phyloP scores from a whole-genome alignment of 352 stramenopile genomes.

The Globisporangium mamillatum region DNA sequence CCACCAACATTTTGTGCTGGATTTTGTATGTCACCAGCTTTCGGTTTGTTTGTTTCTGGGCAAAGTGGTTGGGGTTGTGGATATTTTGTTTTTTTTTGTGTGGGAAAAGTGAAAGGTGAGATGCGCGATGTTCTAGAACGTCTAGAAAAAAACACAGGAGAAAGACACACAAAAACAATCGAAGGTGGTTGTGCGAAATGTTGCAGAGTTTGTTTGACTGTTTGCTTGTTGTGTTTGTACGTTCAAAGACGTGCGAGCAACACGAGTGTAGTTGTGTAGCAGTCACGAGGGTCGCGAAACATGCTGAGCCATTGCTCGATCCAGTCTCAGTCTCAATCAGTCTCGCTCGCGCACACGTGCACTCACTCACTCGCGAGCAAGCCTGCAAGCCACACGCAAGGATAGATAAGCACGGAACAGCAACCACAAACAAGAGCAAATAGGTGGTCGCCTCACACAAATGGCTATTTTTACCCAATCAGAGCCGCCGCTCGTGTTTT shows the following conservation, averaged over 20 bases:
- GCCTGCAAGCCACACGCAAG: not conserved
- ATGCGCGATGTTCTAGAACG: not conserved
- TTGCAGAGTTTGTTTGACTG: not conserved
- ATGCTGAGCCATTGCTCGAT: not conserved
- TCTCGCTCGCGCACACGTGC: not conserved
- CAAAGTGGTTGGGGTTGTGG: not conserved
- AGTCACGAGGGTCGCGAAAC: not conserved
- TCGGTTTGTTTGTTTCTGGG: not conserved
- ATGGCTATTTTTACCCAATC: conserved; percentile 5
- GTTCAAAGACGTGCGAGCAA: not conserved
- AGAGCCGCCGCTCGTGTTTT: not conserved
- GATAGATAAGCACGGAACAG: not conserved
- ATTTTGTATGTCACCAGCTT: not conserved
- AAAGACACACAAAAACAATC: not conserved
- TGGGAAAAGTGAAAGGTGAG: not conserved
- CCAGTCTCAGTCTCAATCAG: not conserved
- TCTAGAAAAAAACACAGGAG: not conserved
- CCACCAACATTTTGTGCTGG: not conserved
- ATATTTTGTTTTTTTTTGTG: too few relatives aligned
- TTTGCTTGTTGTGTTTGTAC: not conserved
- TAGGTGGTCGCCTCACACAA: not conserved
- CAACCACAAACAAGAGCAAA: not conserved
- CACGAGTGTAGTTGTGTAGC: not conserved
- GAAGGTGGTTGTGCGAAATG: not conserved
- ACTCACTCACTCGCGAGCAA: not conserved